Evolutionary conservation across 2,329 filamentous ascomycete species (phyloP).

Genomic region (Zarea fungicola): DNA sequence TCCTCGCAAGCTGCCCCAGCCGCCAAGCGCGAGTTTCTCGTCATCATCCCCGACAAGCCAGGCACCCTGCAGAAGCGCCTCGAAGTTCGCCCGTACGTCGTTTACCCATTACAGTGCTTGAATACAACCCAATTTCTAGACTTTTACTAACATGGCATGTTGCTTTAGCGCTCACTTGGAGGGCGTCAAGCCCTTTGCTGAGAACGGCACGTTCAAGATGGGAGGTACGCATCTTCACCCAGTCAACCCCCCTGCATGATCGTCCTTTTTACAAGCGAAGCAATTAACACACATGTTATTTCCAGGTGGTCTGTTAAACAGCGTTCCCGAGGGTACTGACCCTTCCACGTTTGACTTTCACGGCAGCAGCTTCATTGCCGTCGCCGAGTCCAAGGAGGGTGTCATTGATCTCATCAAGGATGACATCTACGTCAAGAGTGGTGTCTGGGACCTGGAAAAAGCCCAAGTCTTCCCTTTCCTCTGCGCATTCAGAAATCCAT

Average conservation of each 20-base stretch:
- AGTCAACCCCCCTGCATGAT: neutral
- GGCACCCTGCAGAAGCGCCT: conserved; percentile 56
- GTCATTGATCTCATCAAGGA: conserved; percentile 59
- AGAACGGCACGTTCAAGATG: conserved; percentile 55
- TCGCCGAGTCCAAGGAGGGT: conserved; percentile 65
- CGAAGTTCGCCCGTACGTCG: conserved; percentile 48
- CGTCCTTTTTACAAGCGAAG: neutral
- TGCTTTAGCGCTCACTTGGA: conserved; percentile 46
- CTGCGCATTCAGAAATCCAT: conserved; percentile 35
- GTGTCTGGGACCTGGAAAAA: conserved; percentile 78
- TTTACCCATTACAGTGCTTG: neutral
- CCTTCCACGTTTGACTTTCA: conserved; percentile 60
- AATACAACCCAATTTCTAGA: conserved; percentile 24
- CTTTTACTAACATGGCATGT: conserved; percentile 12
- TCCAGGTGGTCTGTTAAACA: conserved; percentile 62
- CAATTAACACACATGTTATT: neutral
- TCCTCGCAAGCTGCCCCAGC: conserved; percentile 22
- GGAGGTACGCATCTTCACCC: conserved; percentile 52
- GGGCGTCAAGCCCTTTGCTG: conserved; percentile 45
- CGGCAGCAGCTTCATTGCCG: conserved; percentile 65
- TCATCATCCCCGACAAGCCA: conserved; percentile 63
- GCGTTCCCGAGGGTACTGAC: conserved; percentile 57
- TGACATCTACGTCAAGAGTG: conserved; percentile 66
- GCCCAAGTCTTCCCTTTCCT: conserved; percentile 47
- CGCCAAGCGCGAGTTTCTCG: conserved; percentile 59